Base-by-base conservation (phyloP, 805 yeast genomes). In the Cyberlindnera veronae region DNA sequence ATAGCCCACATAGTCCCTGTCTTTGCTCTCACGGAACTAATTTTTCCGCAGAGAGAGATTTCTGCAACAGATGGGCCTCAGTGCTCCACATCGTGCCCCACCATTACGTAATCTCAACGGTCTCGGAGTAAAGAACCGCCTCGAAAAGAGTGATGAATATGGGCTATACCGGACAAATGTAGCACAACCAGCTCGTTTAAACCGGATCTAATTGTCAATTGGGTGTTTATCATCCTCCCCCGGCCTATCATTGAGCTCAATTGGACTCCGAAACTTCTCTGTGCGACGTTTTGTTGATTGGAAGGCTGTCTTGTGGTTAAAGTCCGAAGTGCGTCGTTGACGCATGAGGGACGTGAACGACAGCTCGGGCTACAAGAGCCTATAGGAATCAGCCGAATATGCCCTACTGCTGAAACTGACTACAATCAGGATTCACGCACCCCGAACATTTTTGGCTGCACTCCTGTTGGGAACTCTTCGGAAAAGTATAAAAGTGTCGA, bases 11-110 rank as follows among this genome's bases (percentile, higher is more conserved):
- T n/a, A n/a, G n/a, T n/a, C n/a, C n/a, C n/a, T n/a, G n/a, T n/a
- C n/a, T n/a, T n/a, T n/a, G n/a, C n/a, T n/a, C n/a, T n/a, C n/a
- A n/a, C n/a, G n/a, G n/a, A n/a, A n/a, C n/a, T n/a, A n/a, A n/a
- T n/a, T n/a, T n/a, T n/a, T n/a, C n/a, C n/a, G n/a, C n/a, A n/a
- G n/a, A n/a, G n/a, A n/a, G n/a, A n/a, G n/a, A n/a, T n/a, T n/a
- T n/a, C n/a, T n/a, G n/a, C n/a, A 24, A 6, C n/a, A 13, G 13
- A n/a, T 40, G 39, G 41, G 31, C 12, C 38, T 15, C 39, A 17
- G 48, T 29, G 46, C 49, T 41, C 48, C 50, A 37, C 50, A 43
- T 17, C 29, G 34, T 44, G 48, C 50, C 48, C 50, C 48, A 28
- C 50, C 41, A 38, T 44, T 43, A 41, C 44, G 42, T 46, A 46